These are phyloP conservation scores for Paraphoma chrysanthemicola DNA, from an alignment of 2,329 filamentous ascomycete genomes.

Conservation along the genomic window DNA sequence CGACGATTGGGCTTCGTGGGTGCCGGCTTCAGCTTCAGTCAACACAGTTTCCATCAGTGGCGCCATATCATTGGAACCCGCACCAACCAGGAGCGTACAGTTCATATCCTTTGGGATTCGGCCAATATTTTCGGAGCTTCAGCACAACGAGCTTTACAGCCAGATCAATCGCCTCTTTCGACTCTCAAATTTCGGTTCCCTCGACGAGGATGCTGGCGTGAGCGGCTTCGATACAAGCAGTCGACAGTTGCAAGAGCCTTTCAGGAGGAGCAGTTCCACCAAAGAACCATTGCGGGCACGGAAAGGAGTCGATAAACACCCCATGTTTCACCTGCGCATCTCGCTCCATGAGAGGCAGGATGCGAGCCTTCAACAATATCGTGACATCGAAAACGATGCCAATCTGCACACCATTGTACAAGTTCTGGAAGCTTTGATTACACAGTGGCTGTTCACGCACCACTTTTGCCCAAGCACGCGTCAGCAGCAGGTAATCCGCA, in stretches of 20 bases:
- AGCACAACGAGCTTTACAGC: conserved; percentile 73
- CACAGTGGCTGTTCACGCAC: conserved; percentile 77
- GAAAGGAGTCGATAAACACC: conserved; percentile 80
- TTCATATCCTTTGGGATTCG: conserved; percentile 81
- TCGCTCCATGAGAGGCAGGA: conserved; percentile 42
- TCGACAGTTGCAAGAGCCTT: conserved; percentile 48
- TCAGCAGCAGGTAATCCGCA: conserved; percentile 10
- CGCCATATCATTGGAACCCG: conserved; percentile 73
- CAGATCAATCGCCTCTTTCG: conserved; percentile 80
- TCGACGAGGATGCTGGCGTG: conserved; percentile 55
- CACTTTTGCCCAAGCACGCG: conserved; percentile 65
- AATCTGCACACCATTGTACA: conserved; percentile 65
- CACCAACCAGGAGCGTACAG: conserved; percentile 75
- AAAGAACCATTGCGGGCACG: conserved; percentile 60
- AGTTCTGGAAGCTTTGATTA: conserved; percentile 72
- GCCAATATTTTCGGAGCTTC: conserved; percentile 65
- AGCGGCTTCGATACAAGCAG: conserved; percentile 47
- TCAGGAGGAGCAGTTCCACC: conserved; percentile 58
- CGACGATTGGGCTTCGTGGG: conserved; percentile 66
- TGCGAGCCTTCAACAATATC: conserved; percentile 21
- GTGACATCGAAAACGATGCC: conserved; percentile 29
- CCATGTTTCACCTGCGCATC: conserved; percentile 86
- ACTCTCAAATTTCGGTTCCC: conserved; percentile 75
- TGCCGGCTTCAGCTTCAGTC: conserved; percentile 72
- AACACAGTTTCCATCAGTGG: conserved; percentile 69